These are phyloP conservation scores for Aspergillus novofumigatus DNA, from an alignment of 2,329 filamentous ascomycete genomes.

Conservation along the genomic window DNA sequence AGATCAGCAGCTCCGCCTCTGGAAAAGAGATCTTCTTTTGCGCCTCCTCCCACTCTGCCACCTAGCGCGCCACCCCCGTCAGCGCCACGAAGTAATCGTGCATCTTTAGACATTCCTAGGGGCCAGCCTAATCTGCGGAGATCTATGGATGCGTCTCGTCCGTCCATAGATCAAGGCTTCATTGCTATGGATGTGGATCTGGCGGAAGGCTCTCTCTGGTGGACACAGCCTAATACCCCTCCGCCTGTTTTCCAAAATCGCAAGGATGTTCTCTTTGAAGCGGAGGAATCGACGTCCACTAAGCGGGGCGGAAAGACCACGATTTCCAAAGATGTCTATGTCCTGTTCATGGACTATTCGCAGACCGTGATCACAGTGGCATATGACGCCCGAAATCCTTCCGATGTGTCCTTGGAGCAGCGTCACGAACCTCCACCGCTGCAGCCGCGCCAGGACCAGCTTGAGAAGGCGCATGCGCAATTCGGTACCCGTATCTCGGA, in stretches of 20 bases:
- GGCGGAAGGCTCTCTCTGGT: conserved; percentile 72
- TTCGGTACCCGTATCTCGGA: conserved; percentile 77
- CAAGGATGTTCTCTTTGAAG: conserved; percentile 77
- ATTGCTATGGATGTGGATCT: conserved; percentile 88
- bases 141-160: conserved; percentile 72
- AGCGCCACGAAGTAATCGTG: conserved; percentile 44
- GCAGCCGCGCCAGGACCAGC: conserved; percentile 81
- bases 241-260: conserved; percentile 79
- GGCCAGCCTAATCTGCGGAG: conserved; percentile 47
- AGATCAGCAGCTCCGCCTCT: conserved; percentile 28
- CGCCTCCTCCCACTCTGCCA: conserved; percentile 47
- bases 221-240: conserved; percentile 72
- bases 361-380: conserved; percentile 81
- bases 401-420: conserved; percentile 74
- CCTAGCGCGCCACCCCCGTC: conserved; percentile 42
- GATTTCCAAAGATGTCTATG: conserved; percentile 74
- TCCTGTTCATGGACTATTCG: conserved; percentile 95
- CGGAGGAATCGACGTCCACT: conserved; percentile 69
- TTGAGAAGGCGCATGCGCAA: conserved; percentile 77
- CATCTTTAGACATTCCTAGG: conserved; percentile 63
- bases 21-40: conserved; percentile 40
- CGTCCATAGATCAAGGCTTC: conserved; percentile 72
- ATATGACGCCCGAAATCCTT: conserved; percentile 70
- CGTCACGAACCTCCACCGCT: conserved; percentile 80
- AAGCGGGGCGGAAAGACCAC: conserved; percentile 66